A percentile compares a stretch with the other conserved stretches of the same genome.
phyloP scores from a whole-genome alignment of 75 land plant genomes.

The Azolla pinnata region DNA sequence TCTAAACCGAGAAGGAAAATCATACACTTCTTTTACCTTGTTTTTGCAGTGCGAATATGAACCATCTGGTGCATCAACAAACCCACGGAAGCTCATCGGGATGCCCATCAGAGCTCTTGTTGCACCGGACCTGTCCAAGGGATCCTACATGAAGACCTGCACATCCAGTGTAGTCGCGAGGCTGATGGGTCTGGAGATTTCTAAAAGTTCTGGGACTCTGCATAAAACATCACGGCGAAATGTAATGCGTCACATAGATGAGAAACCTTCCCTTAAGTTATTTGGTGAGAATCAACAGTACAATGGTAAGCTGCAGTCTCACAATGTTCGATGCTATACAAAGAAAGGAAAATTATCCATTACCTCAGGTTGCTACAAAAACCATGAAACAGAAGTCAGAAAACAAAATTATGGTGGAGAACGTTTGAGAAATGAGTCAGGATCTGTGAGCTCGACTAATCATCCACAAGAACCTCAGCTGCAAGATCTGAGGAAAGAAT shows the following conservation, averaged over 20 bases:
- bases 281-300: not conserved
- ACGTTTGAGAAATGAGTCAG: too few species aligned
- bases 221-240: not conserved
- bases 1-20: too few species aligned
- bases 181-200: slow-evolving; percentile 69
- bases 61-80: too few species aligned
- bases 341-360: not conserved
- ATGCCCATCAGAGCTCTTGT: slow-evolving; percentile 57
- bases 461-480: slow-evolving; percentile 92
- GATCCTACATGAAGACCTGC: slow-evolving; percentile 28
- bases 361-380: not conserved
- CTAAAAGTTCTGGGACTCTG: not conserved
- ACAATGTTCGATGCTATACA: not conserved
- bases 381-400: not conserved
- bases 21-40: too few species aligned
- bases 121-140: slow-evolving; percentile 65
- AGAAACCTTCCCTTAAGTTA: not conserved
- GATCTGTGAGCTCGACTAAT: slow-evolving; percentile 35
- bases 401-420: too few species aligned
- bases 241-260: not conserved
- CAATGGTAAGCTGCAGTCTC: not conserved
- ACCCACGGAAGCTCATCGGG: slow-evolving; percentile 29
- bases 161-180: slow-evolving; percentile 63
- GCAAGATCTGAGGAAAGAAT: slow-evolving; percentile 81
- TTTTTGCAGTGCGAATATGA: too few species aligned